phyloP scores from a whole-genome alignment of 164 flowering plant genomes.

The Aristolochia fimbriata region DNA sequence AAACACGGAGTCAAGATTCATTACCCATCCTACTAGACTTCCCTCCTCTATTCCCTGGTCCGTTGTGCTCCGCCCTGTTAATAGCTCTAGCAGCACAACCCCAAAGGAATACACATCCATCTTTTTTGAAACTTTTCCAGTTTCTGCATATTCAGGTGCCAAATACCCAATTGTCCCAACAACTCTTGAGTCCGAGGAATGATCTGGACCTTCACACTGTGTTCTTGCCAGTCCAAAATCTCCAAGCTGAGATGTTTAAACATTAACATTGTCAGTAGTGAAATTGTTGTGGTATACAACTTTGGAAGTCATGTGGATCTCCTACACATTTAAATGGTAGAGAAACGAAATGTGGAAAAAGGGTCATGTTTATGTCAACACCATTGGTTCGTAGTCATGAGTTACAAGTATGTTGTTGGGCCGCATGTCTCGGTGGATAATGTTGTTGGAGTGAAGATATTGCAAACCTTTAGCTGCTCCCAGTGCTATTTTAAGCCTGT shows the following conservation, averaged over 20 bases:
- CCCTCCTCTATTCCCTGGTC: constrained; percentile 38
- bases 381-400: constrained; percentile 56
- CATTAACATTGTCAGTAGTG: constrained; percentile 1
- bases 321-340: neutral
- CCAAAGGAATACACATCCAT: constrained; percentile 72
- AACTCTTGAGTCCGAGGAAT: constrained; percentile 34
- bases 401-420: constrained; percentile 67
- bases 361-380: constrained; percentile 10
- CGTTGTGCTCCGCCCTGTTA: constrained; percentile 43
- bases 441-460: constrained; percentile 47
- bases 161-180: constrained; percentile 69
- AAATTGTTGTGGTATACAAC: too few relatives aligned
- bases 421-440: constrained; percentile 66
- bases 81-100: constrained; percentile 53
- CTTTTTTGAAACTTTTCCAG: constrained; percentile 52
- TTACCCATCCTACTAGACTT: constrained; percentile 74
- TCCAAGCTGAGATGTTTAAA: constrained; percentile 38
- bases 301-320: too few relatives aligned
- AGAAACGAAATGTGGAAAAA: neutral
- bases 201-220: constrained; percentile 28
- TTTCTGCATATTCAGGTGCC: constrained; percentile 76
- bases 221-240: constrained; percentile 71
- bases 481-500: constrained; percentile 47
- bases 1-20: neutral
- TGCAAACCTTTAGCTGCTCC: constrained; percentile 55